Evolutionary conservation across 1,139 yeast species (phyloP).

Genomic region (Meyerozyma athensensis): DNA sequence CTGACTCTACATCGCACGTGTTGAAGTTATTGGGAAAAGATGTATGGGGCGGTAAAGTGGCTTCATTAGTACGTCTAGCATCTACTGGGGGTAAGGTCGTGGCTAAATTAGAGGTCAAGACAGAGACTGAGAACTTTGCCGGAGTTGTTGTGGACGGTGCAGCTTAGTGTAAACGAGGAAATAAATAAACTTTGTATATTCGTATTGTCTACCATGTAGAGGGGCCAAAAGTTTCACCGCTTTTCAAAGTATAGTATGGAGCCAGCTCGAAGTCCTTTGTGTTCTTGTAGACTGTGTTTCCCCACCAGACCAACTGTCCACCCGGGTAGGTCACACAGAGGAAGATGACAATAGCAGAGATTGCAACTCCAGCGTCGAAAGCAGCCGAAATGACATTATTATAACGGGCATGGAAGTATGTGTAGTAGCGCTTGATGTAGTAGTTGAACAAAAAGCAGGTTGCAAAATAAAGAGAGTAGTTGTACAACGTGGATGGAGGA

Average conservation of each 20-base stretch:
- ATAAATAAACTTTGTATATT: background rate
- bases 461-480: conserved; percentile 39
- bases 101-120: conserved; percentile 68
- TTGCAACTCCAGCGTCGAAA: conserved; percentile 20
- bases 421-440: conserved; percentile 1
- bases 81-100: conserved; percentile 66
- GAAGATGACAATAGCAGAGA: conserved; percentile 19
- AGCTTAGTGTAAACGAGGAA: background rate
- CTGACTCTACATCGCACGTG: conserved; percentile 60
- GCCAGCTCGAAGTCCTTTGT: conserved; percentile 17
- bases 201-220: conserved; percentile 24
- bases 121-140: conserved; percentile 43
- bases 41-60: conserved; percentile 68
- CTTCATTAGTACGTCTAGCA: conserved; percentile 67
- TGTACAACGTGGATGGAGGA: conserved; percentile 53
- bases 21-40: conserved; percentile 83
- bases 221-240: conserved; percentile 39
- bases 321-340: conserved; percentile 19
- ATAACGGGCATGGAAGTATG: conserved; percentile 9
- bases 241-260: conserved; percentile 23
- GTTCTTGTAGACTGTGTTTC: conserved; percentile 28
- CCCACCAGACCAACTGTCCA: conserved; percentile 29
- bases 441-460: conserved; percentile 28
- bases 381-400: conserved; percentile 5
- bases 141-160: conserved; percentile 18